Conservation (phyloP, 2,329 filamentous ascomycete species). For the Beauveria asiatica region DNA sequence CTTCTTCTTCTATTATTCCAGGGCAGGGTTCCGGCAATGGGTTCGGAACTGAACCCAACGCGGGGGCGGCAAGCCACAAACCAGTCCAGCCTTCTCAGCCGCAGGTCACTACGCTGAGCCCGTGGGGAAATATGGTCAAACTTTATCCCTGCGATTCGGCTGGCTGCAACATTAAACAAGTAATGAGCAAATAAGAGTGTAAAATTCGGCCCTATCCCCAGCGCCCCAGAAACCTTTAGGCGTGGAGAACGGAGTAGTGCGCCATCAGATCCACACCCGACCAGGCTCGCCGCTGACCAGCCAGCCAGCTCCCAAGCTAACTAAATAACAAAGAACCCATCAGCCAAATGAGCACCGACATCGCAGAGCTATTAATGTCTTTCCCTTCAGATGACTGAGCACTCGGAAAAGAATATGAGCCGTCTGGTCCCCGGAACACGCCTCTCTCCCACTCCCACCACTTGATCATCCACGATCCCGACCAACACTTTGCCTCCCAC, state of each 20-base stretch:
- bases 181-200: too few relatives aligned
- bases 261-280: constrained; percentile 7
- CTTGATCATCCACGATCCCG: not conserved
- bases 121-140: not conserved
- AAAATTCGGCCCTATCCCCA: too few relatives aligned
- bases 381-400: too few relatives aligned
- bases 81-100: too few relatives aligned
- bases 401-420: too few relatives aligned
- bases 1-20: too few relatives aligned
- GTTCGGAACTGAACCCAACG: too few relatives aligned
- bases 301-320: not conserved
- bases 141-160: too few relatives aligned
- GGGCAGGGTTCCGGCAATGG: too few relatives aligned
- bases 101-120: not conserved
- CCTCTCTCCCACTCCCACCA: not conserved
- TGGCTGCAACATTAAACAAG: too few relatives aligned
- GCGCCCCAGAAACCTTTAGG: not conserved
- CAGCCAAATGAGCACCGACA: not conserved
- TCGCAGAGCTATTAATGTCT: not conserved
- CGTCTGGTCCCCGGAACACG: too few relatives aligned
- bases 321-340: not conserved
- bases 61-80: too few relatives aligned
- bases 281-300: not conserved
- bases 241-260: not conserved
- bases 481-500: not conserved